phyloP scores from a whole-genome alignment of 2,329 filamentous ascomycete species.

The Pestalotiopsis sp. region DNA sequence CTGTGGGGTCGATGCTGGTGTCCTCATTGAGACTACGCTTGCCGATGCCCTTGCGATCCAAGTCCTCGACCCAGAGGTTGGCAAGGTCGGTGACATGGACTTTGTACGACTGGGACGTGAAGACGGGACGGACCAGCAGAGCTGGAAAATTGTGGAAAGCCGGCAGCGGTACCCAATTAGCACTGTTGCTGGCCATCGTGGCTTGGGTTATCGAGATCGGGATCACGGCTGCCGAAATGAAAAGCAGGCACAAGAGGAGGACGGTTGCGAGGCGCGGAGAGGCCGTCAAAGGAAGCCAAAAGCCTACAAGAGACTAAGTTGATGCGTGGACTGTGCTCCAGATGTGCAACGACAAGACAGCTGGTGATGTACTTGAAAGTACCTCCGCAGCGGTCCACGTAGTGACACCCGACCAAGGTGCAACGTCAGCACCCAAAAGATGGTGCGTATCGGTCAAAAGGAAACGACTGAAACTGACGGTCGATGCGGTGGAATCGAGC shows the following conservation, averaged over 20 bases:
- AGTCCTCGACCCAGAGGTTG: slow-evolving; percentile 69
- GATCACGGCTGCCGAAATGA: neutral
- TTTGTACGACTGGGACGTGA: slow-evolving; percentile 58
- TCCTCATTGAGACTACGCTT: slow-evolving; percentile 61
- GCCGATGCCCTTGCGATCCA: slow-evolving; percentile 63
- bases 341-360: neutral
- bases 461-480: neutral
- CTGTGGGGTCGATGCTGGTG: slow-evolving; percentile 73
- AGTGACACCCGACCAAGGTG: neutral
- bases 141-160: slow-evolving; percentile 49
- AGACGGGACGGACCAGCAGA: slow-evolving; percentile 62
- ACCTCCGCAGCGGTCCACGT: neutral
- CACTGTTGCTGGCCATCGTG: slow-evolving; percentile 20
- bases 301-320: neutral
- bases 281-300: neutral
- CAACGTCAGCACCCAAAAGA: neutral
- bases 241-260: neutral
- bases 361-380: neutral
- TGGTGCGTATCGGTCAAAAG: neutral
- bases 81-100: slow-evolving; percentile 71
- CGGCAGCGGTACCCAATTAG: slow-evolving; percentile 49
- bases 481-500: neutral
- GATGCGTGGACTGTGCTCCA: neutral
- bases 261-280: neutral
- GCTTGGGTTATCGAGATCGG: neutral